Conservation (phyloP, 345 rosid genomes). For the Linum lewisii region DNA sequence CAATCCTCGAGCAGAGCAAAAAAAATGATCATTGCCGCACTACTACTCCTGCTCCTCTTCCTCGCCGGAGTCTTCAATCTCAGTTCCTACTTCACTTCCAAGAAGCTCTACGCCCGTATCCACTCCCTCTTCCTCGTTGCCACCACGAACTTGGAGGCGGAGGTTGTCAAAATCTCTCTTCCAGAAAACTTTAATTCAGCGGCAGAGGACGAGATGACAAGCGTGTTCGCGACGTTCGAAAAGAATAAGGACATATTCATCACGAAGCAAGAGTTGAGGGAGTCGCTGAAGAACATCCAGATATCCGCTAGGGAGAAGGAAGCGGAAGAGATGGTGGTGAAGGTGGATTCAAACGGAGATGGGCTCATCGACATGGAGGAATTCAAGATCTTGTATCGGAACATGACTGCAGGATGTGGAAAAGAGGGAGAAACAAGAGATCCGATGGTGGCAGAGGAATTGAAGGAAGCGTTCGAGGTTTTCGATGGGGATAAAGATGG, state of each 20-base stretch:
- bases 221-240: constrained; percentile 80
- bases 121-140: background rate
- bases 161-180: background rate
- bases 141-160: background rate
- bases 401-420: constrained; percentile 27
- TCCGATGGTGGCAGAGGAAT: constrained; percentile 54
- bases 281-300: constrained; percentile 59
- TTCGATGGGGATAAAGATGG: constrained; percentile 87
- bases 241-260: constrained; percentile 67
- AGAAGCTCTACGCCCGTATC: constrained; percentile 26
- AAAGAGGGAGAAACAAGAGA: constrained; percentile 31
- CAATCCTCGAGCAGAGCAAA: too few relatives aligned
- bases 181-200: constrained; percentile 34
- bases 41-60: background rate
- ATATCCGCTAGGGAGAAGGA: constrained; percentile 56
- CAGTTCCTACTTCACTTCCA: constrained; percentile 14
- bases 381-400: constrained; percentile 48
- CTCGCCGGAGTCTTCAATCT: background rate
- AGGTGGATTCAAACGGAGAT: constrained; percentile 19
- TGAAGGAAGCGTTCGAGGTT: constrained; percentile 83
- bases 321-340: constrained; percentile 26
- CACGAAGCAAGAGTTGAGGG: constrained; percentile 49
- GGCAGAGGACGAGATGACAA: constrained; percentile 32
- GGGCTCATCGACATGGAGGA: constrained; percentile 53
- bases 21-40: background rate